Evolutionary conservation across 163 green algal genomes (phyloP), one percentile per base, ranked within the genome.

Genomic region (Chlorella variabilis): DNA sequence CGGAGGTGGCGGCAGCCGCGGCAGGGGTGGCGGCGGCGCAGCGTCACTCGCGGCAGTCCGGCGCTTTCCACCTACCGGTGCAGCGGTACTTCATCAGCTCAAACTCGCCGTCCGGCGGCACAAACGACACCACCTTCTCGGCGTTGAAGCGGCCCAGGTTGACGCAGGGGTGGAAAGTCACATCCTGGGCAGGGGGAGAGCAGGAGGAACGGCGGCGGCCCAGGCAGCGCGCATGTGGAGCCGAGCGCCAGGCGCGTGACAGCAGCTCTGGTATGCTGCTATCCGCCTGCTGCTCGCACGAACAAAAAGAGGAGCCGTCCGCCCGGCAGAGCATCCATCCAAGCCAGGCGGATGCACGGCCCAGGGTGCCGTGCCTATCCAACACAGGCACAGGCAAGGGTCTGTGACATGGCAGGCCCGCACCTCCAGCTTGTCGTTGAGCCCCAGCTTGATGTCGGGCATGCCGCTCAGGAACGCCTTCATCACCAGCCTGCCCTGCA

Each of bases 101-200:
- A 90, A 99, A 99, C 84, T 99, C 96, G 29, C 96, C 97, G 63
- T 99, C 97, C 9, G 97, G 96, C 11, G 97, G 96, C 51, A 98
- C 91, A 88, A 99, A 99, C 33, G 90, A 96, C 68, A 98, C 93
- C 68, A 97, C 94, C 65, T 97, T 95, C 75, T 98, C 90, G 2
- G 91, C 87, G 80, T 95, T 92, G 85, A 94, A 98, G 27, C 91
- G 89, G 0, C 87, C 87, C 65, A 98, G 88, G 87, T 98, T 98
- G 58, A 98, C 95, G 84, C 94, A 97, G 63, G 94, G 94, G 85
- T 97, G 94, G 85, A 97, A 97, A 31, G 87, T 94, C 48, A 97
- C 91, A 82, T 94, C 94, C 89, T 94, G 45, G 45, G 45, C 45
- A 54, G 15, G 45, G 45, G 11, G 15, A 15, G 11, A 11, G 45